These are phyloP conservation scores for Escovopsis sp. DNA, from an alignment of 2,329 filamentous ascomycete genomes.

Conservation along the genomic window DNA sequence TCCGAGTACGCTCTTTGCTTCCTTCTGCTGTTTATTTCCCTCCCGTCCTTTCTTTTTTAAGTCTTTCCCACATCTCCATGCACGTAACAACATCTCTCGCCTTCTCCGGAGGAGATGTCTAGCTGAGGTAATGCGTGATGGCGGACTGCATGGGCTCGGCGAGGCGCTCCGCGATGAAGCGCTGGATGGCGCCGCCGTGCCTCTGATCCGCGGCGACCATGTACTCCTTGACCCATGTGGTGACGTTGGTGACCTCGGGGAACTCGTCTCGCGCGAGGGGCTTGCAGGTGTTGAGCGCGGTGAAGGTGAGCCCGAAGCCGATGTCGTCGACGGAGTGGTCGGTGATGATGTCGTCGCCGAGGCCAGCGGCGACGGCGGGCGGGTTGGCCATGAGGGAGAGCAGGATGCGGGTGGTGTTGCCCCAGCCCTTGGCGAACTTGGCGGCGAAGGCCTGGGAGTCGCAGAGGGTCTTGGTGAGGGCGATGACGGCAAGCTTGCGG, in stretches of 20 bases:
- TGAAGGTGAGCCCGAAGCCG: conserved; percentile 88
- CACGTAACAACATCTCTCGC: too few relatives aligned
- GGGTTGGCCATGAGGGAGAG: conserved; percentile 82
- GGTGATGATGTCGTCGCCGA: conserved; percentile 60
- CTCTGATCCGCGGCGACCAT: conserved; percentile 63
- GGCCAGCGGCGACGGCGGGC: conserved; percentile 47
- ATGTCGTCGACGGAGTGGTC: conserved; percentile 92
- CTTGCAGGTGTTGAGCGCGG: conserved; percentile 80
- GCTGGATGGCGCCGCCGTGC: conserved; percentile 53
- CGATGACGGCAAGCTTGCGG: conserved; percentile 85
- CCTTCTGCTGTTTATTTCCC: too few relatives aligned
- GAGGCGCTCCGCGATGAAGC: conserved; percentile 58
- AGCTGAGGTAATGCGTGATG: conserved; percentile 35
- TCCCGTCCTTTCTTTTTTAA: too few relatives aligned
- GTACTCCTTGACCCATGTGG: conserved; percentile 72
- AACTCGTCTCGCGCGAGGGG: conserved; percentile 62
- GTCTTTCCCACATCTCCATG: too few relatives aligned
- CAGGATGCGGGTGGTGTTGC: conserved; percentile 74
- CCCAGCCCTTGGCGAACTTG: conserved; percentile 80
- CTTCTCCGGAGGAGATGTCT: conserved; percentile 5
- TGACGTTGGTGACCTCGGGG: conserved; percentile 65
- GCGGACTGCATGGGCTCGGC: conserved; percentile 41
- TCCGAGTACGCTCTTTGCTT: too few relatives aligned
- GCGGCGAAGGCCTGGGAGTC: conserved; percentile 73
- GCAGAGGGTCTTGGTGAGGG: conserved; percentile 80